Percentiles rank a stretch among this genome's conserved stretches.
Conservation (phyloP, 768 basidiomycete genomes). For the Pleurotus tuoliensis region DNA sequence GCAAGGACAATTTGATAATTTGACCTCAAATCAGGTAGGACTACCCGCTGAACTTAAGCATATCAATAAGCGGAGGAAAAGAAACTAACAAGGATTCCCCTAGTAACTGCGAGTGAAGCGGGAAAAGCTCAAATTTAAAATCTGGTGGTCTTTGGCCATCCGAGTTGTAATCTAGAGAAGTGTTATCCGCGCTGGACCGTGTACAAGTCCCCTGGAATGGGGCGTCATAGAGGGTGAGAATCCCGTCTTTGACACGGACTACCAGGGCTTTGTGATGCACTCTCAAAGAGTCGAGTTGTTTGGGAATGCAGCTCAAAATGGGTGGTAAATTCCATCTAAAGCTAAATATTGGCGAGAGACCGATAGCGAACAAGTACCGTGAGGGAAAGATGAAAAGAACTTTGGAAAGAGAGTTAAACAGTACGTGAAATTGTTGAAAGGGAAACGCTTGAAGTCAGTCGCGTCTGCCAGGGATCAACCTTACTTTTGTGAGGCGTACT, state of each 20-base stretch:
- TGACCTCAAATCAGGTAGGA: conserved; percentile 82
- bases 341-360: conserved; percentile 81
- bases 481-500: conserved; percentile 49
- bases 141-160: conserved; percentile 59
- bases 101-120: conserved; percentile 85
- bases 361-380: conserved; percentile 83
- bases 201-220: conserved; percentile 79
- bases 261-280: conserved; percentile 40
- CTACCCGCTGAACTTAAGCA: conserved; percentile 86
- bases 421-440: conserved; percentile 81
- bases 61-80: conserved; percentile 90
- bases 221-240: conserved; percentile 76
- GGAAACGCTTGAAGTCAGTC: conserved; percentile 76
- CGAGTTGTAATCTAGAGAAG: conserved; percentile 82
- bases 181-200: conserved; percentile 65
- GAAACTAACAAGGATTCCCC: conserved; percentile 89
- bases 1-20: conserved; percentile 15
- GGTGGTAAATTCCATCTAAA: conserved; percentile 85
- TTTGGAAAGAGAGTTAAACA: conserved; percentile 79
- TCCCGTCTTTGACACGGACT: conserved; percentile 46
- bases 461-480: conserved; percentile 51
- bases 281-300: conserved; percentile 82
- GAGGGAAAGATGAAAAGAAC: conserved; percentile 82
- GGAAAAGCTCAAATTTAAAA: conserved; percentile 84
- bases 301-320: conserved; percentile 83